Evolutionary conservation across 139 green algal species (phyloP), one percentile per base, ranked within the genome.

Genomic region (Deuterostichococcus epilithicus): DNA sequence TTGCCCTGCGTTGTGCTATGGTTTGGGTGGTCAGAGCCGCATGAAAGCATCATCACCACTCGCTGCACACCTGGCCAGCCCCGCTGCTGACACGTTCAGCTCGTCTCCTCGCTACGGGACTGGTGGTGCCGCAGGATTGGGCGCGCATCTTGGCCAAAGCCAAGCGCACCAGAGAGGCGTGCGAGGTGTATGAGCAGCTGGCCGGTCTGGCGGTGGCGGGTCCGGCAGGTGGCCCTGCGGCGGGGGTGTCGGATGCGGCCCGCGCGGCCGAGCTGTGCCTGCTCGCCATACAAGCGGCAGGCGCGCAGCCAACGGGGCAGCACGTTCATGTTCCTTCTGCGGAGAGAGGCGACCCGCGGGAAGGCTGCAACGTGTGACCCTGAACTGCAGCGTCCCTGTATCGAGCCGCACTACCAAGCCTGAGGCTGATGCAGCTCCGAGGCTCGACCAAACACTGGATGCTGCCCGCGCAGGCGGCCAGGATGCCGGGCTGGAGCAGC

Each of bases 171-270:
- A 77, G 39, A 22, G 80, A 88, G 58, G 84, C 68, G 0, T 92
- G 88, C 59, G 72, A 86, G 0, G 37, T 70, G 35, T 34, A 83
- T 42, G 84, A 92, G 81, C 77, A 86, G 68, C 85, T 82, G 28
- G 84, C 84, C 20, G 20, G 81, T 15, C 36, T 72, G n/a, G 68
- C 32, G 22, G 66, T 32, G 69, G 30, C 38, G 38, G 30, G 71
- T 47, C 0, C 77, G 80, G 44, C 35, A 37, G 30, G 66, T 35
- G 26, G 33, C 13, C 1, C 33, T 6, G 30, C 6, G 15, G 32
- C 25, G 1, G 28, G 23, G 47, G 30, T 20, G 10, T 47, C 44
- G 45, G 2, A 13, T 30, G 45, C 37, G 4, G 1, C 23, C 5
- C 52, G 25, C 28, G 38, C 25, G n/a, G 26, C 26, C 5, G 0